Evolutionary conservation across 2,329 filamentous ascomycete genomes (phyloP).

Genomic region (Simplicillium sp.): DNA sequence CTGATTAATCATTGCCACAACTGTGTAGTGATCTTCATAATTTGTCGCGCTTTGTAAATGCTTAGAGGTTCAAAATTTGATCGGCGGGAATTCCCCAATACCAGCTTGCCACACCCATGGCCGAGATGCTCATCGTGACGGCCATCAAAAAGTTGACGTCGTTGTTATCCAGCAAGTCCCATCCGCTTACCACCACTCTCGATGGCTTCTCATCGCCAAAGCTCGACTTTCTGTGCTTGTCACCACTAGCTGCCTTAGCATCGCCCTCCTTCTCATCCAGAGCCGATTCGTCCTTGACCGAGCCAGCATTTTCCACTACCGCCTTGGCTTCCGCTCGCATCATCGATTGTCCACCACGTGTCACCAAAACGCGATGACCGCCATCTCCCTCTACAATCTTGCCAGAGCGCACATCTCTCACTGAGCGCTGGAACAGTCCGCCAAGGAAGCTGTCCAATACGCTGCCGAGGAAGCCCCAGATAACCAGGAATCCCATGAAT

Average conservation of each 20-base stretch:
- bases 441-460: conserved; percentile 83
- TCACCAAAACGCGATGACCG: conserved; percentile 49
- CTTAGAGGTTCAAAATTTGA: conserved; percentile 21
- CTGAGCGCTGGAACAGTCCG: conserved; percentile 74
- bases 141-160: conserved; percentile 94
- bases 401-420: conserved; percentile 72
- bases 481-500: conserved; percentile 49
- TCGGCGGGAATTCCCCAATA: conserved; percentile 47
- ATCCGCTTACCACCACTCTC: conserved; percentile 53
- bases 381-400: conserved; percentile 85
- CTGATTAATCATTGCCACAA: too few species aligned
- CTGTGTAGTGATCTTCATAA: too few species aligned
- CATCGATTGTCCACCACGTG: conserved; percentile 16
- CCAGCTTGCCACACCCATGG: conserved; percentile 57
- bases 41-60: too few species aligned
- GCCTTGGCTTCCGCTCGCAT: conserved; percentile 30
- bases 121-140: conserved; percentile 65
- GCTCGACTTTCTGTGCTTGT: conserved; percentile 40
- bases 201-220: conserved; percentile 50
- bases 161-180: conserved; percentile 85
- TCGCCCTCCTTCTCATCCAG: conserved; percentile 36
- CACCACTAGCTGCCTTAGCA: conserved; percentile 17
- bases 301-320: conserved; percentile 21
- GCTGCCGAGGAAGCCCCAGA: conserved; percentile 71
- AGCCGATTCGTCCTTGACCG: conserved; percentile 19